A percentile compares a stretch with the other conserved stretches of the same genome.
Evolutionary conservation across 1,284 basidiomycete species (phyloP).

Genomic region (Coriolopsis trogii): DNA sequence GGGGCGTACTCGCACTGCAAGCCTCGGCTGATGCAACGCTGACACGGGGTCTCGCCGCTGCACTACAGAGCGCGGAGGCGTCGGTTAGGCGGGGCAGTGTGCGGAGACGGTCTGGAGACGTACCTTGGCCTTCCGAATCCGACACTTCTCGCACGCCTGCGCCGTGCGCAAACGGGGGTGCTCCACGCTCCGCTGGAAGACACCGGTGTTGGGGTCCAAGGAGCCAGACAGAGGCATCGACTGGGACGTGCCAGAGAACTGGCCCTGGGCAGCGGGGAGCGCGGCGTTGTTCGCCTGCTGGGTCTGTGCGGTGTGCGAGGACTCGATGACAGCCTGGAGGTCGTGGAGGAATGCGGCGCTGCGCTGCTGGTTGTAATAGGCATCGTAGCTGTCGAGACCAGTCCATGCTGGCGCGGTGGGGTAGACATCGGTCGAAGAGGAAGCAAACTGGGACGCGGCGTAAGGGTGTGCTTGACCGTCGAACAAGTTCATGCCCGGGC

Average conservation of each 20-base stretch:
- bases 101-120: constrained; percentile 2
- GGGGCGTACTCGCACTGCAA: constrained; percentile 49
- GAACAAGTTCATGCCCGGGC: neutral
- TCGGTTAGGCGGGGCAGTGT: neutral
- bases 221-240: constrained; percentile 48
- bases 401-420: constrained; percentile 12
- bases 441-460: too few relatives aligned
- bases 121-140: constrained; percentile 48
- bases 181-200: constrained; percentile 61
- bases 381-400: neutral
- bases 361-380: constrained; percentile 6
- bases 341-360: constrained; percentile 15
- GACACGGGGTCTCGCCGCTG: constrained; percentile 43
- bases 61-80: constrained; percentile 33
- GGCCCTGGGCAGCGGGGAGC: neutral
- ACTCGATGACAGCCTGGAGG: constrained; percentile 17
- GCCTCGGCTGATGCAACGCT: constrained; percentile 39
- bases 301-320: constrained; percentile 19
- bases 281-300: constrained; percentile 10
- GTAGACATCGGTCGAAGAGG: too few relatives aligned
- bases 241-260: too few relatives aligned
- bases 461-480: neutral
- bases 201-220: constrained; percentile 57
- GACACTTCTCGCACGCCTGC: constrained; percentile 48
- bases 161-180: constrained; percentile 54